These are phyloP conservation scores for Wickerhamiella hasegawae DNA, from an alignment of 805 yeast genomes.

Conservation along the genomic window DNA sequence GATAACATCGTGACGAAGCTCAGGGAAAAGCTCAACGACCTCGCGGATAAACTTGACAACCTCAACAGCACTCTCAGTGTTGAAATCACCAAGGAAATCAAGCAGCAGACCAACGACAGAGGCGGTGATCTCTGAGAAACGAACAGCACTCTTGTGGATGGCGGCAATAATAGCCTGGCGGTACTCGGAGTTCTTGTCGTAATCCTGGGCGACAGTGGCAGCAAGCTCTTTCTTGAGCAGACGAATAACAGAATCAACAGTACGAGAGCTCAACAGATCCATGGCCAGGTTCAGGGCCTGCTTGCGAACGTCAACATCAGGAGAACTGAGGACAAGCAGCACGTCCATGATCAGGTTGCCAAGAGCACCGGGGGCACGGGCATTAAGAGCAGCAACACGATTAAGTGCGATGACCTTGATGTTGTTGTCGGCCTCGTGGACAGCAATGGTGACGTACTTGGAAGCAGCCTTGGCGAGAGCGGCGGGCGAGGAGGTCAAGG, in stretches of 20 bases:
- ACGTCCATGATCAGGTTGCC: constrained; percentile 77
- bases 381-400: constrained; percentile 61
- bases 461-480: constrained; percentile 66
- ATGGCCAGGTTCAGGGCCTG: constrained; percentile 79
- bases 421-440: constrained; percentile 87
- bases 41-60: constrained; percentile 86
- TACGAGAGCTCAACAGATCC: constrained; percentile 65
- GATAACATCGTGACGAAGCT: constrained; percentile 50
- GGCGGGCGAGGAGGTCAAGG: constrained; percentile 39
- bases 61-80: constrained; percentile 73
- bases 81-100: constrained; percentile 69
- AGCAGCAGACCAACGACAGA: constrained; percentile 75
- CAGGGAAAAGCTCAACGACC: constrained; percentile 83
- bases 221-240: constrained; percentile 82
- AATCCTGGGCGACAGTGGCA: constrained; percentile 42
- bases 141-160: constrained; percentile 76
- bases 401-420: constrained; percentile 85
- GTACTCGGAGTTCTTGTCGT: constrained; percentile 71
- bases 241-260: constrained; percentile 86
- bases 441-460: constrained; percentile 75
- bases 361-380: constrained; percentile 61
- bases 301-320: constrained; percentile 79
- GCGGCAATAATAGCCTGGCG: constrained; percentile 78
- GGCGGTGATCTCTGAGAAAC: constrained; percentile 81
- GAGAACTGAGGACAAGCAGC: constrained; percentile 69